Conservation (phyloP, 179 eudicot genomes). For the Vitellaria paradoxa region DNA sequence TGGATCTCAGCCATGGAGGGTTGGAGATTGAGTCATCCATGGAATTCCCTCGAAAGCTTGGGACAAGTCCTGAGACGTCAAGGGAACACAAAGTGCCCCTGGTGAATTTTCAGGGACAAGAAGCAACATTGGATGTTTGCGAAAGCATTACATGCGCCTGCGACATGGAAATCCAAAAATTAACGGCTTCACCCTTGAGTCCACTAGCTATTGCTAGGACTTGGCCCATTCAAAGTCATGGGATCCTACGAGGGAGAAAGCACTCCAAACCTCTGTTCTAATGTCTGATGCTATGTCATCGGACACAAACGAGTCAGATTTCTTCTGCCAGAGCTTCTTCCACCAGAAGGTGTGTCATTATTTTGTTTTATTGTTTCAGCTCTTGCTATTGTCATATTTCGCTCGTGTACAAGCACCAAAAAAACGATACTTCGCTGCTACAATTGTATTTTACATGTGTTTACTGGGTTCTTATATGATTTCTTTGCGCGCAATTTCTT, state of each 20-base stretch:
- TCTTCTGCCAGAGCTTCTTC: conserved; percentile 11
- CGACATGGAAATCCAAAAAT: conserved; percentile 9
- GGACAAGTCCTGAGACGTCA: background rate
- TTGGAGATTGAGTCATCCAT: background rate
- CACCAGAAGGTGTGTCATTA: background rate
- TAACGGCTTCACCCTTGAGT: background rate
- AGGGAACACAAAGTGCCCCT: background rate
- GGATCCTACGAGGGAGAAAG: background rate
- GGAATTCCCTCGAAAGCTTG: background rate
- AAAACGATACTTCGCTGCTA: no score
- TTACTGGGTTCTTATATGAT: background rate
- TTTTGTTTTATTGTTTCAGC: background rate
- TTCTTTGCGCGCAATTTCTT: background rate
- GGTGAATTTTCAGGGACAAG: conserved; percentile 3
- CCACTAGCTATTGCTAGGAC: background rate
- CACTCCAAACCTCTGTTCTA: background rate
- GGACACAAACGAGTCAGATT: background rate
- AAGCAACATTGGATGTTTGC: conserved; percentile 8
- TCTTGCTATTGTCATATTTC: background rate
- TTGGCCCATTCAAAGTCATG: background rate
- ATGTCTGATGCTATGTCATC: background rate
- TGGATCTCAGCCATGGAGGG: conserved; percentile 9
- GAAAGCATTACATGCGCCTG: background rate
- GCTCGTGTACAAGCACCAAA: background rate
- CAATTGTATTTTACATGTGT: background rate